Evolutionary conservation across 352 stramenopile species (phyloP).

Genomic region (Pythium sp.): DNA sequence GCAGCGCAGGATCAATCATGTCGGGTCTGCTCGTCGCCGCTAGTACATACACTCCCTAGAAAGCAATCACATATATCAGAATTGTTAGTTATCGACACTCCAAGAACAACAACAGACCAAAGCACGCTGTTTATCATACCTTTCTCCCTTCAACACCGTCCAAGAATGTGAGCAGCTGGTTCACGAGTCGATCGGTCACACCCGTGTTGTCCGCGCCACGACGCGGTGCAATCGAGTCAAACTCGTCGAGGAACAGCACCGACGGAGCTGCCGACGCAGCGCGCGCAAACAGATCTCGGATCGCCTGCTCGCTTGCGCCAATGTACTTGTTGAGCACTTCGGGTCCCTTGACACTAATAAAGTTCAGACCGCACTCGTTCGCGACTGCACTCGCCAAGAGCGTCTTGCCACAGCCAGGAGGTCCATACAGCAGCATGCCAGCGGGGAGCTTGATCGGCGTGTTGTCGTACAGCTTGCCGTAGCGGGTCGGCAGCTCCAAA

Average conservation of each 20-base stretch:
- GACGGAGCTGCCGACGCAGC: constrained; percentile 75
- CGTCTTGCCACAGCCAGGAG: constrained; percentile 90
- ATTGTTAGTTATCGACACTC: neutral
- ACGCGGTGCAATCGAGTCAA: constrained; percentile 94
- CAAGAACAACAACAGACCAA: neutral
- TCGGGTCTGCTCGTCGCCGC: constrained; percentile 95
- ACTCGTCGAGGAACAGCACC: constrained; percentile 88
- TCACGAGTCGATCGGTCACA: constrained; percentile 97
- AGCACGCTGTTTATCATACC: constrained; percentile 27
- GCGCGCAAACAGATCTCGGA: constrained; percentile 83
- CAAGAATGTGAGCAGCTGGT: constrained; percentile 97
- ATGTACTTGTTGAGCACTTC: constrained; percentile 92
- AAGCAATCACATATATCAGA: constrained; percentile 13
- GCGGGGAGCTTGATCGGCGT: constrained; percentile 81
- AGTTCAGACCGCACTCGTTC: constrained; percentile 86
- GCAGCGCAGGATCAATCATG: constrained; percentile 95
- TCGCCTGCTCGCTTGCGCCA: constrained; percentile 86
- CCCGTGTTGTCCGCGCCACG: constrained; percentile 92
- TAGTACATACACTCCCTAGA: constrained; percentile 91
- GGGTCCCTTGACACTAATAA: constrained; percentile 89
- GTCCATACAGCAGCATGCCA: constrained; percentile 88
- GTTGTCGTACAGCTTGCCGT: constrained; percentile 79
- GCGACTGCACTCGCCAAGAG: constrained; percentile 84
- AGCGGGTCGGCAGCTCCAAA: constrained; percentile 80
- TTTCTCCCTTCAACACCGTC: constrained; percentile 93